phyloP scores from a whole-genome alignment of 148 eudicot genomes.

The Linanthus parryae region DNA sequence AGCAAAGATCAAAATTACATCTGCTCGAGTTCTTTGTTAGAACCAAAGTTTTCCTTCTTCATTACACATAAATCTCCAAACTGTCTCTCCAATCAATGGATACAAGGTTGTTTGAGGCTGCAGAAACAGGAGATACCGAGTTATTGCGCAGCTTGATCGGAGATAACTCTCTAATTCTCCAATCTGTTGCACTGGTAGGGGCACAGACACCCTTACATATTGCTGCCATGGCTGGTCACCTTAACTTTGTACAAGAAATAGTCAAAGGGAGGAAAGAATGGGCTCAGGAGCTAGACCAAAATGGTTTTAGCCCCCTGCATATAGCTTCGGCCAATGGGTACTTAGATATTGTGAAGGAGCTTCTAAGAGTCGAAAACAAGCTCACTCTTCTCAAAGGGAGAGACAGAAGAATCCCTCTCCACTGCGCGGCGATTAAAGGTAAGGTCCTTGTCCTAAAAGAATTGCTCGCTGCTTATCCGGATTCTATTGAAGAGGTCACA shows the following conservation, averaged over 20 bases:
- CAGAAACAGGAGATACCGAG: slow-evolving; percentile 6
- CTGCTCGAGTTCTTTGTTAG: no score
- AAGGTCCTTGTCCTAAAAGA: slow-evolving; percentile 23
- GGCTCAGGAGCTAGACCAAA: slow-evolving; percentile 36
- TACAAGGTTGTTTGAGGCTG: background rate
- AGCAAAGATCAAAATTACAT: no score
- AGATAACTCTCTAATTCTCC: slow-evolving; percentile 30
- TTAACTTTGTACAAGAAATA: slow-evolving; percentile 24
- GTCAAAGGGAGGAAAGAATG: slow-evolving; percentile 27
- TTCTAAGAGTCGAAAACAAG: slow-evolving; percentile 20
- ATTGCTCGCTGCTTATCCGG: slow-evolving; percentile 27
- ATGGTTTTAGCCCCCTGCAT: slow-evolving; percentile 49
- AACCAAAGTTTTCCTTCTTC: no score
- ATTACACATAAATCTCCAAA: no score
- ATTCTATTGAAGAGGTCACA: slow-evolving; percentile 33
- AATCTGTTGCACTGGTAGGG: slow-evolving; percentile 14
- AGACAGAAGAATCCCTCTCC: slow-evolving; percentile 40
- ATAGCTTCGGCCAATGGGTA: slow-evolving; percentile 43
- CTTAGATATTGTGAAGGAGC: slow-evolving; percentile 37
- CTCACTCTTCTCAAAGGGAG: slow-evolving; percentile 33
- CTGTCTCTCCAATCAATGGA: no score
- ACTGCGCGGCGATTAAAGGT: slow-evolving; percentile 45
- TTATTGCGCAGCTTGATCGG: slow-evolving; percentile 1
- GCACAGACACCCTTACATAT: slow-evolving; percentile 31
- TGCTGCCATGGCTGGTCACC: slow-evolving; percentile 34